Percentiles rank a stretch among this genome's conserved stretches.
Conservation (phyloP, 2,329 filamentous ascomycete species). For the Trichophyton schoenleinii region DNA sequence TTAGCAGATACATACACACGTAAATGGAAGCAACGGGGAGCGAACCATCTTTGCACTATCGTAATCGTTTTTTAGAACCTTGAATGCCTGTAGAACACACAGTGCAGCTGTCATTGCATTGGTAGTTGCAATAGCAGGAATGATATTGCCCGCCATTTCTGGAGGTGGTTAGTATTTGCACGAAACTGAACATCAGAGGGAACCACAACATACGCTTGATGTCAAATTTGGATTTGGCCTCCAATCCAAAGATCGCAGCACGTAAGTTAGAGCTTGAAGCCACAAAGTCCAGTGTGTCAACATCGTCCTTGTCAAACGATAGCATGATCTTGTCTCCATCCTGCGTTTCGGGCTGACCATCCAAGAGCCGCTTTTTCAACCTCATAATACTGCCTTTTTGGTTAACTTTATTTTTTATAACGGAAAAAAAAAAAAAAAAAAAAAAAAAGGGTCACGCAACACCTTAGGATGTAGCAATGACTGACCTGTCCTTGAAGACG, state of each 20-base stretch:
- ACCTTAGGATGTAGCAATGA: background rate
- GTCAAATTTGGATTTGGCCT: slow-evolving; percentile 80
- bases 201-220: slow-evolving; percentile 54
- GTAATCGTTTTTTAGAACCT: slow-evolving; percentile 65
- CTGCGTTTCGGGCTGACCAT: slow-evolving; percentile 44
- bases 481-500: slow-evolving; percentile 71
- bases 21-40: background rate
- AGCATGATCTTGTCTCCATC: slow-evolving; percentile 45
- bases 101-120: slow-evolving; percentile 92
- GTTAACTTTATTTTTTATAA: slow-evolving; percentile 8
- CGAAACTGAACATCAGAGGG: background rate
- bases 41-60: slow-evolving; percentile 59
- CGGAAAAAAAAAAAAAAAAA: too few relatives aligned
- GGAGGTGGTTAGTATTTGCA: slow-evolving; percentile 11
- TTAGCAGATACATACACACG: background rate
- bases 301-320: slow-evolving; percentile 92
- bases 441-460: too few relatives aligned
- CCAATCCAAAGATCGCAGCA: slow-evolving; percentile 79
- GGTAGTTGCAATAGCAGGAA: slow-evolving; percentile 93
- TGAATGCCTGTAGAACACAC: slow-evolving; percentile 85
- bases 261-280: slow-evolving; percentile 80
- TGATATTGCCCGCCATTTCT: slow-evolving; percentile 99
- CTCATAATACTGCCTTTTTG: slow-evolving; percentile 48
- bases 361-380: slow-evolving; percentile 59
- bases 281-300: slow-evolving; percentile 90